phyloP scores from a whole-genome alignment of 306 rosid species.

The Prunus padus region DNA sequence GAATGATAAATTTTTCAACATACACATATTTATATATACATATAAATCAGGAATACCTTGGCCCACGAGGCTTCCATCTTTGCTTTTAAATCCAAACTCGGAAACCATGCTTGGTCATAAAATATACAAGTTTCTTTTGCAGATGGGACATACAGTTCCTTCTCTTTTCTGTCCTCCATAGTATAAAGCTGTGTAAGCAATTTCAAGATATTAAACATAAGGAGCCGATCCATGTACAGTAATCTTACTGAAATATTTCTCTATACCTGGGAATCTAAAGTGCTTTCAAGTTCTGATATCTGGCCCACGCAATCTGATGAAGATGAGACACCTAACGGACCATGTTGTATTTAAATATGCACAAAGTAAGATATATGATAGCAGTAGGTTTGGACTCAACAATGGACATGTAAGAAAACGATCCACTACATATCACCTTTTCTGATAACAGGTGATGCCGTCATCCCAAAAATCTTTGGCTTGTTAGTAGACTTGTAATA shows the following conservation, averaged over 20 bases:
- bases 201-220: neutral
- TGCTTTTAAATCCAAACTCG: constrained; percentile 53
- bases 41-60: constrained; percentile 49
- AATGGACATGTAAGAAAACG: neutral
- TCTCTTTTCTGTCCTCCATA: constrained; percentile 63
- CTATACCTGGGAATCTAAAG: constrained; percentile 71
- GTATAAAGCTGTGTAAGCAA: constrained; percentile 56
- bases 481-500: constrained; percentile 68
- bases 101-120: constrained; percentile 51
- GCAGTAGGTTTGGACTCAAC: constrained; percentile 1
- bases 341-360: constrained; percentile 9
- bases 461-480: constrained; percentile 92
- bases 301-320: constrained; percentile 63
- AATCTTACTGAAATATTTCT: constrained; percentile 5
- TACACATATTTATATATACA: constrained; percentile 3
- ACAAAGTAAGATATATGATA: neutral
- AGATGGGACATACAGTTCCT: constrained; percentile 53
- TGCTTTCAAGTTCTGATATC: constrained; percentile 70
- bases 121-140: constrained; percentile 60
- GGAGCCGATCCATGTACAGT: constrained; percentile 5
- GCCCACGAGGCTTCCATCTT: constrained; percentile 69
- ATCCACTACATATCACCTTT: constrained; percentile 45
- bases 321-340: constrained; percentile 66
- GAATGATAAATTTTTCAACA: neutral
- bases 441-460: constrained; percentile 81